A percentile compares a stretch with the other conserved stretches of the same genome.
phyloP scores from a whole-genome alignment of 352 stramenopile species.

The Aphanomyces astaci region DNA sequence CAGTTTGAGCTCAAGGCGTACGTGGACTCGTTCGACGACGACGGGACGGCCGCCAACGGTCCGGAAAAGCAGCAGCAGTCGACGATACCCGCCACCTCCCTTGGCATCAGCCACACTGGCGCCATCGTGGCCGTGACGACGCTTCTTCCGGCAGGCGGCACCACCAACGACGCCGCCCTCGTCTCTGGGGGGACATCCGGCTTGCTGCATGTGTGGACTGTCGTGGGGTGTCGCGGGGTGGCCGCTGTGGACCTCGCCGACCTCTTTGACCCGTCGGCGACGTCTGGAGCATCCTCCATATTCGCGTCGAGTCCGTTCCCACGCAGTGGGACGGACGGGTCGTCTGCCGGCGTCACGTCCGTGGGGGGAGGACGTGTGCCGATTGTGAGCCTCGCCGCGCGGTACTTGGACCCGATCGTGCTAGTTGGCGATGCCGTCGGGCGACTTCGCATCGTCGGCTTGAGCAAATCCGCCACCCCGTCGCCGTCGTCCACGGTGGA shows the following conservation, averaged over 20 bases:
- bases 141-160: slow-evolving; percentile 50
- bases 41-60: slow-evolving; percentile 35
- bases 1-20: slow-evolving; percentile 60
- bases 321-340: too few relatives aligned
- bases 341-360: too few relatives aligned
- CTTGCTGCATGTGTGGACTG: slow-evolving; percentile 42
- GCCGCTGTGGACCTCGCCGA: slow-evolving; percentile 32
- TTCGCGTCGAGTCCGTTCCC: too few relatives aligned
- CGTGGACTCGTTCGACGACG: slow-evolving; percentile 45
- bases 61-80: slow-evolving; percentile 21
- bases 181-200: slow-evolving; percentile 48
- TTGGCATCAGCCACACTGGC: slow-evolving; percentile 44
- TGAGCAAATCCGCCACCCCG: too few relatives aligned
- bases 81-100: slow-evolving; percentile 28
- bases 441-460: slow-evolving; percentile 46
- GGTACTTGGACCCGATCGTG: slow-evolving; percentile 45
- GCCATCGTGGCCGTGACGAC: slow-evolving; percentile 36
- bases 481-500: slow-evolving; percentile 37
- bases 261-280: slow-evolving; percentile 32
- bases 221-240: slow-evolving; percentile 37
- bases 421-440: slow-evolving; percentile 52
- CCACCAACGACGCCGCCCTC: slow-evolving; percentile 36
- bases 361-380: too few relatives aligned
- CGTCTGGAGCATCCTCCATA: too few relatives aligned
- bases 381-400: slow-evolving; percentile 42